Base-by-base conservation (phyloP, 163 green algal species). In the Chlorella variabilis region DNA sequence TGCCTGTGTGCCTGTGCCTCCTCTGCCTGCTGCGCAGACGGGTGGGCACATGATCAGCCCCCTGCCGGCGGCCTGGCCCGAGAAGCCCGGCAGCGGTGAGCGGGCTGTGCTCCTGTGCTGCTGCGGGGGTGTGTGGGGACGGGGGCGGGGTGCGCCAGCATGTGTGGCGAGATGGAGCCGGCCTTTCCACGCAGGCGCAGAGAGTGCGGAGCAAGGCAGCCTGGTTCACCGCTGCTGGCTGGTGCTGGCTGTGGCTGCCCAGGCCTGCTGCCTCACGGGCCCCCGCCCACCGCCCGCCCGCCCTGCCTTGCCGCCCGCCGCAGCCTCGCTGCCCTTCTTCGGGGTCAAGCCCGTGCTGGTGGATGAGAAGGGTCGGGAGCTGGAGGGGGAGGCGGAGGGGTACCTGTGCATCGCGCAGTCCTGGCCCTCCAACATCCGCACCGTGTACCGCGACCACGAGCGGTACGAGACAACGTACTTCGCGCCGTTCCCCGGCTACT, bases 351-450 rank as follows among this genome's bases (percentile, higher is more conserved):
- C 92, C 21, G 93, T 87, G 3, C 45, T 98, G 34, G 56, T 98
- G 48, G 87, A 97, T 45, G 92, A 96, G 48, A 91, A 93, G 75
- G 93, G 93, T 29, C 73, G 90, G 36, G 93, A 96, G 83, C 75
- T 94, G 27, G 63, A 91, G 74, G 93, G 77, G 77, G 67, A 80
- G 66, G 82, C 67, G 38, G 84, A 92, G 78, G 92, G 92, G 41
- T 87, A 87, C 67, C 80, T 92, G 65, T 85, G 83, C 61, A 89
- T 92, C 77, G 85, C 85, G 71, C 85, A 76, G 81, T 87, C 95
- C 4, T 99, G 96, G 96, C 96, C 96, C 17, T 91, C 84, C 45
- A 91, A 88, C 29, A 93, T 98, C 77, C 90, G 96, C 61, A 97
- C 94, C 25, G 83, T 99, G 17, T 84, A 83, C 33, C 91, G 91